Percentiles rank a stretch among this genome's conserved stretches.
Conservation (phyloP, 2,329 filamentous ascomycete genomes). For the Epichloe amarillans region DNA sequence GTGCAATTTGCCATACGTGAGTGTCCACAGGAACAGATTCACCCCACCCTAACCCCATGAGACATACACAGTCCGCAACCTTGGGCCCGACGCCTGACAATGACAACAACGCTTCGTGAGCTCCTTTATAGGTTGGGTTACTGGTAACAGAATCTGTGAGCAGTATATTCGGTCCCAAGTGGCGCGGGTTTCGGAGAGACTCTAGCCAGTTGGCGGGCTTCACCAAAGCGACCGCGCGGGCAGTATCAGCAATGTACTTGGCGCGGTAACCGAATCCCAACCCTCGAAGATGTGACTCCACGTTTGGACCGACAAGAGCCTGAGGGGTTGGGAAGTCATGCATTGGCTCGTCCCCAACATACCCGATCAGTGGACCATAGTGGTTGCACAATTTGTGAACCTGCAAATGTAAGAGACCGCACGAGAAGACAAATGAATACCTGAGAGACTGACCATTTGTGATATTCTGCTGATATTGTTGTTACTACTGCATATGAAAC, state of each 20-base stretch:
- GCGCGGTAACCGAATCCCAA: constrained; percentile 92
- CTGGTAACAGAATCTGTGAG: constrained; percentile 15
- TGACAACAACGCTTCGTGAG: constrained; percentile 65
- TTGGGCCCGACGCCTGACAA: constrained; percentile 90
- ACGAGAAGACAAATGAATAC: too few relatives aligned
- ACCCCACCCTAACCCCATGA: constrained; percentile 94
- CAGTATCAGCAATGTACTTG: constrained; percentile 82
- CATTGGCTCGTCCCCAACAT: constrained; percentile 56
- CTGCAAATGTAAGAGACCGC: constrained; percentile 21
- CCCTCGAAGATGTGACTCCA: constrained; percentile 66
- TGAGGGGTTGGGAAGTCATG: constrained; percentile 77
- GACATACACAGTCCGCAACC: constrained; percentile 88
- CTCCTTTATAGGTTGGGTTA: constrained; percentile 53
- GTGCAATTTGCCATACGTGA: constrained; percentile 97
- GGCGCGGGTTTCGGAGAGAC: constrained; percentile 63
- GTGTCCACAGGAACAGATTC: constrained; percentile 95
- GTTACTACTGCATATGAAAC: constrained; percentile 97
- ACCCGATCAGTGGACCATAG: constrained; percentile 67
- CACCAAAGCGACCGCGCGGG: constrained; percentile 54
- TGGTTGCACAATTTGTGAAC: constrained; percentile 77
- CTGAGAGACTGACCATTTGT: constrained; percentile 58
- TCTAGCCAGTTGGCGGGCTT: constrained; percentile 65
- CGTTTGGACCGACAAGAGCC: constrained; percentile 56
- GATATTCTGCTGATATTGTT: constrained; percentile 95
- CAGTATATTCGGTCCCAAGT: constrained; percentile 36